These are phyloP conservation scores for Peronospora belbahrii DNA, from an alignment of 352 stramenopile species.

Conservation along the genomic window DNA sequence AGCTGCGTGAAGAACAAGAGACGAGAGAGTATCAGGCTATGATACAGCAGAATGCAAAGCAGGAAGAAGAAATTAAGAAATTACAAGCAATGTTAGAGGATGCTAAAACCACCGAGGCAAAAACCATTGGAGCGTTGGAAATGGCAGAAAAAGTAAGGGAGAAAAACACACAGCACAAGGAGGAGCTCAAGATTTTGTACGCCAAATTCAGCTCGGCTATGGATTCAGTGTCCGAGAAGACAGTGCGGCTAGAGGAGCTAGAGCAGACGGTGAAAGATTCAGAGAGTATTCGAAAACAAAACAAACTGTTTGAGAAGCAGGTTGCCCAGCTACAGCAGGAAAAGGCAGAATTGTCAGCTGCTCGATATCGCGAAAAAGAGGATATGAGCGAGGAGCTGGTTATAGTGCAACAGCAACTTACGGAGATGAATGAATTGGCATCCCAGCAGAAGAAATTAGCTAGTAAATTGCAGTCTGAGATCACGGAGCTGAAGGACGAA, in stretches of 20 bases:
- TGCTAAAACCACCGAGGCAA: conserved; percentile 9
- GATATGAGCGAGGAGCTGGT: conserved; percentile 13
- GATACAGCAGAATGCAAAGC: conserved; percentile 13
- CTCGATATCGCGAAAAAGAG: conserved; percentile 3
- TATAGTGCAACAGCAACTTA: conserved; percentile 13
- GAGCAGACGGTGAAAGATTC: conserved; percentile 14
- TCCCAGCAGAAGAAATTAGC: conserved; percentile 3
- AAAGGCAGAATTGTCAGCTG: conserved; percentile 12
- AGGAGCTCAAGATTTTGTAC: conserved; percentile 31
- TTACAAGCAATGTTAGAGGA: conserved; percentile 25
- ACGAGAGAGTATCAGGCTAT: conserved; percentile 12
- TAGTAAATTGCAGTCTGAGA: conserved; percentile 12
- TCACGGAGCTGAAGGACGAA: conserved; percentile 17
- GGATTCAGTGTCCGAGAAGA: conserved; percentile 29
- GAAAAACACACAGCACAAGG: conserved; percentile 16
- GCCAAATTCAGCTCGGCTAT: conserved; percentile 27
- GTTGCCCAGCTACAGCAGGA: conserved; percentile 21
- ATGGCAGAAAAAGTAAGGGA: conserved; percentile 9
- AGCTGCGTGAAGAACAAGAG: conserved; percentile 18
- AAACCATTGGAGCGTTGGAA: conserved; percentile 6
- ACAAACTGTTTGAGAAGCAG: conserved; percentile 17
- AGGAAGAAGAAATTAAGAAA: conserved; percentile 24
- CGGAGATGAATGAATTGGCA: conserved; percentile 19
- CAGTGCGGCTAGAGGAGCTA: conserved; percentile 36
- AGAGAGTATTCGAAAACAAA: conserved; percentile 2